Evolutionary conservation across 495 filamentous ascomycete genomes (phyloP), one percentile per base, ranked within the genome.

Genomic region (Talaromyces wortmannii): DNA sequence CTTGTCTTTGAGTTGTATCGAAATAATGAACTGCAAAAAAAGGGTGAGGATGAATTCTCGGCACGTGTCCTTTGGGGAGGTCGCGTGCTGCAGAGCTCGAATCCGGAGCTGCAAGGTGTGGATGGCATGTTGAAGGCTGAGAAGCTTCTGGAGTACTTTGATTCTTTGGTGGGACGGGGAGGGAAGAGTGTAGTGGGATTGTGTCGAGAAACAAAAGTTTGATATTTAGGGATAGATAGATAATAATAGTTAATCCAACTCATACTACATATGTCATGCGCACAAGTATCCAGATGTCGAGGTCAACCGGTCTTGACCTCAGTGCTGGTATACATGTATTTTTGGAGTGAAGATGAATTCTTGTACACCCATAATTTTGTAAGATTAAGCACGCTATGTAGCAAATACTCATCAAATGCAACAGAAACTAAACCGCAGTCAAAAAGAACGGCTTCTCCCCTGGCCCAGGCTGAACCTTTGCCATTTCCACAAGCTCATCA

Each of bases 401-500:
- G 23, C 23, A 23, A 23, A 23, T 2, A 1, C 23, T 23, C 23
- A 23, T 23, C 1, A 2, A 23, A n/a, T n/a, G n/a, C n/a, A n/a
- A n/a, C n/a, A n/a, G n/a, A 23, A 23, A 23, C 23, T 23, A 87
- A 58, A 87, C 86, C 7, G 73, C 70, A 56, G 23, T 23, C 4
- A 87, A 76, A 64, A 97, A 97, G 67, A 94, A 97, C 55, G 88
- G 91, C 85, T 91, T 90, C 83, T 97, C 92, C 4, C 91, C 92
- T 59, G 92, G 88, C 74, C 76, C 77, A 6, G 87, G 83, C 59
- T 78, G 57, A 31, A 97, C 91, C 54, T 80, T 75, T 11, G 83
- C 82, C 65, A 87, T 76, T 71, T 89, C 83, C 57, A 97, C 73
- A 63, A 97, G 95, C 18, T 87, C 86, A 82, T 97, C 92, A 23